Conservation (phyloP, 164 flowering plant species). For the Pachysandra terminalis region DNA sequence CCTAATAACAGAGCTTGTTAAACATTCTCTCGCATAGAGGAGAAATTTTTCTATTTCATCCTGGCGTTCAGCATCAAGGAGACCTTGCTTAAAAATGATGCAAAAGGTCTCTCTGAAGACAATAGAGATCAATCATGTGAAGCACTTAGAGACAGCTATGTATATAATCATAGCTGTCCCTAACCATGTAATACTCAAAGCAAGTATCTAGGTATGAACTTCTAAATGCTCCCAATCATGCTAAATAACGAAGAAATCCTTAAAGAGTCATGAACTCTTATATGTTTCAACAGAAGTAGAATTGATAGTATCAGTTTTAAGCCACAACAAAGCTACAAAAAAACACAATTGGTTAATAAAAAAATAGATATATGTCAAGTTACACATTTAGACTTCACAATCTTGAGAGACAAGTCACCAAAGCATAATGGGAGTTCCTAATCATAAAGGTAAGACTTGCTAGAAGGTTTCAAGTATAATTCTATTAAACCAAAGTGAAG, state of each 20-base stretch:
- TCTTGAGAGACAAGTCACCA: no score
- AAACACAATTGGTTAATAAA: no score
- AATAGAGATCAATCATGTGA: background rate
- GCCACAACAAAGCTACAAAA: no score
- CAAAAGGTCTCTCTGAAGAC: background rate
- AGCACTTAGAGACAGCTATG: background rate
- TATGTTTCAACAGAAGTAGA: background rate
- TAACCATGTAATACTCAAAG: background rate
- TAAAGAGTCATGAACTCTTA: background rate
- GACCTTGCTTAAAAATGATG: background rate
- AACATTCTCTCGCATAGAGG: background rate
- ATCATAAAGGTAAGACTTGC: background rate
- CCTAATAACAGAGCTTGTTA: background rate
- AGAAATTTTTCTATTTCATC: background rate
- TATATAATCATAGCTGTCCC: background rate
- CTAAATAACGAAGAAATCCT: background rate
- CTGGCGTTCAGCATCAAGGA: background rate
- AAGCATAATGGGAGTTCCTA: background rate
- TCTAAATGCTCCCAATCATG: background rate
- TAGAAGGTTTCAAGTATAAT: background rate
- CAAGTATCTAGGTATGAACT: background rate
- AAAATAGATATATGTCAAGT: no score
- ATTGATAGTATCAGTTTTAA: background rate
- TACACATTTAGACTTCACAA: no score
- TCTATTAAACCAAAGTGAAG: background rate